Percentiles rank a stretch among this genome's conserved stretches.
These are phyloP conservation scores for Trifolium dubium DNA, from an alignment of 306 rosid genomes.

Conservation along the genomic window DNA sequence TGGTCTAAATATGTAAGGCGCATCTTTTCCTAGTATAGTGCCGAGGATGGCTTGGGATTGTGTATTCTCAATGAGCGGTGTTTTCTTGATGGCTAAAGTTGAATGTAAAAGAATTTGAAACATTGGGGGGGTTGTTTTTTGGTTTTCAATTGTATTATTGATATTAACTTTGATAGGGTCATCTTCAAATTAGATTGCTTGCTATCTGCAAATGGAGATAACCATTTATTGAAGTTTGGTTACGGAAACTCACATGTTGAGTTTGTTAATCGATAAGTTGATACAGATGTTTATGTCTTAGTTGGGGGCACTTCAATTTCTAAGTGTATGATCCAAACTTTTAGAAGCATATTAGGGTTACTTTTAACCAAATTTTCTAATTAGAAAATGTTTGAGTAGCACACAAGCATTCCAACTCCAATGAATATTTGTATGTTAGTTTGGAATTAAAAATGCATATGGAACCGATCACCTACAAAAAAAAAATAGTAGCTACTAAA, in stretches of 20 bases:
- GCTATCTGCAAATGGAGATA: neutral
- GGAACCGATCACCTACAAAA: neutral
- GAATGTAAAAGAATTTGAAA: neutral
- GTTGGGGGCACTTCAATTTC: too few species aligned
- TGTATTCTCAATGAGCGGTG: neutral
- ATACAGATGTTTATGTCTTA: neutral
- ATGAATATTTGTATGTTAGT: slow-evolving; percentile 32
- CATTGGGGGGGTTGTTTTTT: neutral
- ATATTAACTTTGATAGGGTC: neutral
- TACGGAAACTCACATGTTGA: neutral
- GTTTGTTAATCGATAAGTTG: too few species aligned
- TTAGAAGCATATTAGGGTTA: neutral
- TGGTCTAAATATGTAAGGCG: too few species aligned
- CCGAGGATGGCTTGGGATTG: too few species aligned
- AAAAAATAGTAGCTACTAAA: slow-evolving; percentile 14
- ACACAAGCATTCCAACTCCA: slow-evolving; percentile 32
- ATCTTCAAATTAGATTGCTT: neutral
- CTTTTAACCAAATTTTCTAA: neutral
- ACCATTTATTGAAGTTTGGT: neutral
- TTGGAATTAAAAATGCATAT: slow-evolving; percentile 32
- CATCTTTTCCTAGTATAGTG: too few species aligned
- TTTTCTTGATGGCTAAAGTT: neutral
- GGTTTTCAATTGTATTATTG: neutral
- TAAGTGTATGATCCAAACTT: too few species aligned
- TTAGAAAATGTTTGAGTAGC: slow-evolving; percentile 8